Conservation (phyloP, 106 monocot genomes). For the Hemerocallis citrina region DNA sequence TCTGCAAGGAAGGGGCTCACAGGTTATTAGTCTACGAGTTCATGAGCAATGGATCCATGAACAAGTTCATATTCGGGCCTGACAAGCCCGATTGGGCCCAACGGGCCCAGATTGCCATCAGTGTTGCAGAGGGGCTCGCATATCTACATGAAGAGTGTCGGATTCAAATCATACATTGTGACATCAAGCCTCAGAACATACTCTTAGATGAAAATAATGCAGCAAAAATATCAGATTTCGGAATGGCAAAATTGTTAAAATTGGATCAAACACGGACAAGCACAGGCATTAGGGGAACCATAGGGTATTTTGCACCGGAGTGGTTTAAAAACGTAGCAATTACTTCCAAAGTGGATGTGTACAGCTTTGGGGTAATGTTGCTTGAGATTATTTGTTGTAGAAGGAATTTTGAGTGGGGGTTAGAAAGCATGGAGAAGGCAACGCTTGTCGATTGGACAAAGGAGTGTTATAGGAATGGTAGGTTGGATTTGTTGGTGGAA, state of each 20-base stretch:
- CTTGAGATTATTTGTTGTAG: slow-evolving; percentile 36
- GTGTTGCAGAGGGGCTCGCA: slow-evolving; percentile 19
- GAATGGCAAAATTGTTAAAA: slow-evolving; percentile 24
- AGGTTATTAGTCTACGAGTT: slow-evolving; percentile 30
- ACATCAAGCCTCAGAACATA: slow-evolving; percentile 46
- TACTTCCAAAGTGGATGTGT: slow-evolving; percentile 44
- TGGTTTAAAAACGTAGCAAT: slow-evolving; percentile 20
- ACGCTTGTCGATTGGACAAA: not conserved
- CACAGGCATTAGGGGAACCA: slow-evolving; percentile 38
- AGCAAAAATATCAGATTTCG: slow-evolving; percentile 30
- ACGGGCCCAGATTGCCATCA: slow-evolving; percentile 21
- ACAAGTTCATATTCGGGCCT: slow-evolving; percentile 6
- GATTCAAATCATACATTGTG: slow-evolving; percentile 30
- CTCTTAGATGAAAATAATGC: slow-evolving; percentile 14
- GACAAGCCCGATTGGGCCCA: slow-evolving; percentile 13
- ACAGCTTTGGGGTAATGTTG: slow-evolving; percentile 40
- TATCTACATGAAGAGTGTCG: slow-evolving; percentile 40
- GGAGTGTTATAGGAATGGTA: slow-evolving; percentile 9
- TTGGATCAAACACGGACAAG: not conserved
- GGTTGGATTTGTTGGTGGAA: slow-evolving; percentile 18
- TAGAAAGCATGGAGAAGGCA: not conserved
- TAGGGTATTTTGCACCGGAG: slow-evolving; percentile 33
- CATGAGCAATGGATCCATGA: slow-evolving; percentile 29
- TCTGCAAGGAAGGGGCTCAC: slow-evolving; percentile 28
- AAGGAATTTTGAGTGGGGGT: slow-evolving; percentile 3